Base-by-base conservation (phyloP, 2,329 filamentous ascomycete genomes). In the Pyrenophora seminiperda region DNA sequence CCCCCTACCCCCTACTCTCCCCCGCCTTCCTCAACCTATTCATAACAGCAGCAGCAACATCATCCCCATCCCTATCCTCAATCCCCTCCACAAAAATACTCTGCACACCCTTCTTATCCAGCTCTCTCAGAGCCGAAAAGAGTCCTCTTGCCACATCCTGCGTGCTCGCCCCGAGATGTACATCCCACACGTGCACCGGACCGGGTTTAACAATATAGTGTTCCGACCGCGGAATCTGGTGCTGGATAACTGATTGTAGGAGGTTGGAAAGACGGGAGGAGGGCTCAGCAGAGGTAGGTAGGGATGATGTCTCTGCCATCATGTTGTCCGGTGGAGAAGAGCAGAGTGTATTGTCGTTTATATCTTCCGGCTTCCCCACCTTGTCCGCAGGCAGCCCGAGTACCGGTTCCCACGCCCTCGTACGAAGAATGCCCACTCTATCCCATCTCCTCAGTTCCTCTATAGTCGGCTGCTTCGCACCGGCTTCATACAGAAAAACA, bases 31-130 rank as follows among this genome's bases (percentile, higher is more conserved):
- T 70, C 11, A 81, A 58, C 40, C 78, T 63, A 46, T 81, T 81
- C 78, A 81, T 81, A 15, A 81, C 72, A 3, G 78, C 94, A 18
- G 90, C 90, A 15, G 91, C 91, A 61, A 94, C 87, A 68, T 94
- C 89, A 24, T 88, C 86, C 51, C 88, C 84, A 52, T 69, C 62
- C 45, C 89, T 88, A 53, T 84, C 79, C 15, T 78, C 73, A 49
- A 97, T 89, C 2, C 93, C 93, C 71, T 99, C 94, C 9, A 97
- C 90, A 61, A 92, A 89, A 43, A 99, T 97, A 15, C 88, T 80
- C 67, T 94, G 86, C 3, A 91, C 91, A 22, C 85, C 83, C 55
- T 85, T 80, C 63, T 86, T 83, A 71, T 99, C 94, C 56, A 99
- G 81, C 61, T 92, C 89, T 44, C 94, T 81, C 45, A 99, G 77